Base-by-base conservation (phyloP, 2,329 filamentous ascomycete genomes). In the Colletotrichum eleusines region DNA sequence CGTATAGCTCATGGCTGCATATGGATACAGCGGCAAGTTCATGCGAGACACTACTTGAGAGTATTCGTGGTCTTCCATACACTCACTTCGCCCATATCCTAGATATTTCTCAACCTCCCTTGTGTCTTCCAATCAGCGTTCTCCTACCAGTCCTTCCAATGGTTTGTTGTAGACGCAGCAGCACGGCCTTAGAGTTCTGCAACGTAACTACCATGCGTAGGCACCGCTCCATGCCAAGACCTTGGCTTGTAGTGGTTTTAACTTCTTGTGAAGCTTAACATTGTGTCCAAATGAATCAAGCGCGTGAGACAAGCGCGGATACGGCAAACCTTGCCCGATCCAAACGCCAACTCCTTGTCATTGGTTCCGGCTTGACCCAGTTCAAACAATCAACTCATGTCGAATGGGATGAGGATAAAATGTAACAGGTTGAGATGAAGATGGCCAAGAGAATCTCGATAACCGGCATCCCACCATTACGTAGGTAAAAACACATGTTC, bases 231-330 rank as follows among this genome's bases (percentile, higher is more conserved):
- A 5, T n/a, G 28, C 28, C 28, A n/a, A 33, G 26, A 7, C 5
- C 26, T 20, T 33, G 28, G 9, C 20, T 9, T 20, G 51, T 3
- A 11, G 31, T 12, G n/a, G n/a, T n/a, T n/a, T n/a, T n/a, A 33
- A n/a, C 28, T 20, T 20, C 14, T 18, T n/a, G 8, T 77, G n/a
- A 5, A 38, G 20, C 14, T 11, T 23, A 4, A 5, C 80, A 40
- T 38, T 5, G 33, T n/a, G 2, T 42, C 14, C 9, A 20, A 8
- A 51, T 20, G 16, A 20, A 8, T 42, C n/a, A n/a, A 44, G 42
- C 42, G 42, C 42, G 40, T 40, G 54, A 42, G 20, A 54, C 35
- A 20, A n/a, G 12, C 14, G 55, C n/a, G 55, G 23, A 42, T 16
- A 28, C 14, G 8, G 35, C 16, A 31, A 23, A 38, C 20, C 33